Percentiles rank a stretch among this genome's conserved stretches.
Evolutionary conservation across 2,329 filamentous ascomycete genomes (phyloP).

Genomic region (Dactylellina haptotyla): DNA sequence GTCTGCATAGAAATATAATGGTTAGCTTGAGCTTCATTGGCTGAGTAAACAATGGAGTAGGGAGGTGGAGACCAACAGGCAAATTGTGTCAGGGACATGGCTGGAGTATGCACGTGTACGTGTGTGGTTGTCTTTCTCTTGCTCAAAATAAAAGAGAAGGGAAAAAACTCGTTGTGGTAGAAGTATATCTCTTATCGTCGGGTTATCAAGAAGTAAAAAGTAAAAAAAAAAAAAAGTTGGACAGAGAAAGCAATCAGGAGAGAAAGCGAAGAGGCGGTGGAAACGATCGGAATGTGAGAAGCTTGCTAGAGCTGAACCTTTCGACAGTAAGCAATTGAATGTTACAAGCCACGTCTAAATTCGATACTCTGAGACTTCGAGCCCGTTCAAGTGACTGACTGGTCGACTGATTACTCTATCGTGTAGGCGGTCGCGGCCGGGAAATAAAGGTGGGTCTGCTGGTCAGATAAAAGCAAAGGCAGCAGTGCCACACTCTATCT

Average conservation of each 20-base stretch:
- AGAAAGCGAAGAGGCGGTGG: background rate
- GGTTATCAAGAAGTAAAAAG: background rate
- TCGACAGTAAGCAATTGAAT: constrained; percentile 34
- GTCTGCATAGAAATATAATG: constrained; percentile 61
- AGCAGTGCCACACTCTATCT: constrained; percentile 45
- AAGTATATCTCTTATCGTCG: constrained; percentile 4
- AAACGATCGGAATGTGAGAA: constrained; percentile 3
- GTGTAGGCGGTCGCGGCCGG: constrained; percentile 16
- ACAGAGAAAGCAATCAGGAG: background rate
- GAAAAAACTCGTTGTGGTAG: too few relatives aligned
- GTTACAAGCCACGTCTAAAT: constrained; percentile 11
- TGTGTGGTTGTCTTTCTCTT: constrained; percentile 14
- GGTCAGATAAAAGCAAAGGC: constrained; percentile 22
- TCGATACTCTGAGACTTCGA: constrained; percentile 30
- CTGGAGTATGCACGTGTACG: constrained; percentile 27
- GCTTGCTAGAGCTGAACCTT: constrained; percentile 3
- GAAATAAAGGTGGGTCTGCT: constrained; percentile 17
- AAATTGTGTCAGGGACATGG: constrained; percentile 56
- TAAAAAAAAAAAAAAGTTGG: constrained; percentile 1
- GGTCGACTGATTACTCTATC: constrained; percentile 36
- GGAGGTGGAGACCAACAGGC: constrained; percentile 55
- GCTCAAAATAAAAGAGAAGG: constrained; percentile 13
- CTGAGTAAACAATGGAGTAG: constrained; percentile 6
- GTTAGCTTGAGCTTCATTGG: constrained; percentile 39
- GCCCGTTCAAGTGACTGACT: background rate